Conservation (phyloP, 1,139 yeast genomes). For the Pichia sp. region DNA sequence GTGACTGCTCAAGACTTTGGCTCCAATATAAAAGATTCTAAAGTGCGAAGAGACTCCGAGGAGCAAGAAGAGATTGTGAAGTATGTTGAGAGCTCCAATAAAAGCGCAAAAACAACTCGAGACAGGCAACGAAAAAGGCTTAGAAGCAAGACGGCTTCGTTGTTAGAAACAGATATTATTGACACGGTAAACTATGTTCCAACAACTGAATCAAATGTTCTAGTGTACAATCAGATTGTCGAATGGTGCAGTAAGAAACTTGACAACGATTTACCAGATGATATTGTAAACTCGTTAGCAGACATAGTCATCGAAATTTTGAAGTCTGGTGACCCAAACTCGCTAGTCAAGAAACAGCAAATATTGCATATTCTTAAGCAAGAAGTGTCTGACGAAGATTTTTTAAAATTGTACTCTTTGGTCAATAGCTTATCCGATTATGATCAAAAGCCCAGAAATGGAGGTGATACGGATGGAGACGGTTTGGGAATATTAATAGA, state of each 20-base stretch:
- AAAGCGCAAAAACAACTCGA: slow-evolving; percentile 7
- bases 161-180: slow-evolving; percentile 33
- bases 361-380: slow-evolving; percentile 48
- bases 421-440: slow-evolving; percentile 58
- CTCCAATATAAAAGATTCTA: slow-evolving; percentile 24
- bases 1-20: slow-evolving; percentile 71
- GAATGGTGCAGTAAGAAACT: slow-evolving; percentile 46
- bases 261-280: slow-evolving; percentile 56
- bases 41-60: slow-evolving; percentile 15
- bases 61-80: slow-evolving; percentile 20
- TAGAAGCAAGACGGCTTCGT: slow-evolving; percentile 6
- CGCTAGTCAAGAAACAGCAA: slow-evolving; percentile 33
- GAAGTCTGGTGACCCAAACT: slow-evolving; percentile 47
- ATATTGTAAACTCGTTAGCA: slow-evolving; percentile 51
- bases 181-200: slow-evolving; percentile 50
- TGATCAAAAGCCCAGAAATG: slow-evolving; percentile 28
- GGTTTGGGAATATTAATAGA: slow-evolving; percentile 45
- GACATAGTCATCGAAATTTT: slow-evolving; percentile 63
- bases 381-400: slow-evolving; percentile 41
- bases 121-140: neutral
- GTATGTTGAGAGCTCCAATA: slow-evolving; percentile 8
- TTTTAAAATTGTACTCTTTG: slow-evolving; percentile 51
- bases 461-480: slow-evolving; percentile 29
- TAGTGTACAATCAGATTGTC: slow-evolving; percentile 43
- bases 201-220: slow-evolving; percentile 42